These are phyloP conservation scores for Coemansia sp. DNA, from an alignment of 192 early-diverging fungal species.

Conservation along the genomic window DNA sequence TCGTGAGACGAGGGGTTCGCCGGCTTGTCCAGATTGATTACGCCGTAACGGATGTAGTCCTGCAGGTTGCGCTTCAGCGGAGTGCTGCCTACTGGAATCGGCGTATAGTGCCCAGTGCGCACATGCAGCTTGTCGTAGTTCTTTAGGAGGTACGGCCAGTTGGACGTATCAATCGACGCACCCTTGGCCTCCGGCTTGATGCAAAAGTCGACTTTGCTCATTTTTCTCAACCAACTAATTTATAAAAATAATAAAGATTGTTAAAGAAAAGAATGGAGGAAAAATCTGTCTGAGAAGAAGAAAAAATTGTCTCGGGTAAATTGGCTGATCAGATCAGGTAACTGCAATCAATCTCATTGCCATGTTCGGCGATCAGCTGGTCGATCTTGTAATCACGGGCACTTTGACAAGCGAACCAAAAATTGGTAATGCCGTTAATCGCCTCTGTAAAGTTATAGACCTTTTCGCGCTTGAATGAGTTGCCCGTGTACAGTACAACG, in stretches of 20 bases:
- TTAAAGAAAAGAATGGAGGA: neutral
- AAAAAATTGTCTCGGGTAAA: neutral
- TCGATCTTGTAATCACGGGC: too few species aligned
- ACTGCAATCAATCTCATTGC: too few species aligned
- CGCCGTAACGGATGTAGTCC: conserved; percentile 93
- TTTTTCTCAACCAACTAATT: neutral
- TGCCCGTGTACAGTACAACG: too few species aligned
- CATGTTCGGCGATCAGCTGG: too few species aligned
- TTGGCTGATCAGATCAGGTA: too few species aligned
- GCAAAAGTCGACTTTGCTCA: conserved; percentile 33
- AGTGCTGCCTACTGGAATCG: conserved; percentile 90
- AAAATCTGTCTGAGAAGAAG: neutral
- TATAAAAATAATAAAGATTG: neutral
- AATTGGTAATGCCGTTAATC: too few species aligned
- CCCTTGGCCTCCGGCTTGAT: conserved; percentile 84
- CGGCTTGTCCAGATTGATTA: conserved; percentile 99
- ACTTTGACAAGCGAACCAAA: too few species aligned
- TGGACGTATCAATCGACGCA: conserved; percentile 82
- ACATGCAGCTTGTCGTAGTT: conserved; percentile 98
- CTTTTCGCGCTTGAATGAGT: too few species aligned
- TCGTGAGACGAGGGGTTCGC: conserved; percentile 99
- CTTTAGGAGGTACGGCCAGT: conserved; percentile 97
- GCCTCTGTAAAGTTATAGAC: too few species aligned
- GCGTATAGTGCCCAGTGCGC: conserved; percentile 96
- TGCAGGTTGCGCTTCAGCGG: conserved; percentile 90